phyloP scores from a whole-genome alignment of 768 basidiomycete genomes.

The Neoboletus magnificus region DNA sequence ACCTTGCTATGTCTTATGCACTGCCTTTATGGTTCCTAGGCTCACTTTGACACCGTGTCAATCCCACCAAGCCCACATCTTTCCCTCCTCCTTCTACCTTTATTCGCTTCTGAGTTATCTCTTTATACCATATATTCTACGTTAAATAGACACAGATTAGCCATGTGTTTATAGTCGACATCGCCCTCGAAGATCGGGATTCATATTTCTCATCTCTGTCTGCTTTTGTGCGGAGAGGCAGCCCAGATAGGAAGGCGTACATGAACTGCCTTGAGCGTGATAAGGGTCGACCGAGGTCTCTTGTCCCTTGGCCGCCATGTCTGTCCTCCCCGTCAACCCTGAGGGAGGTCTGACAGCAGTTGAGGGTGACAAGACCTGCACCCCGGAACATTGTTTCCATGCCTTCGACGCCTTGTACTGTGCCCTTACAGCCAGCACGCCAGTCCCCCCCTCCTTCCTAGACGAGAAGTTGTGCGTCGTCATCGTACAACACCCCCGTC shows the following conservation, averaged over 20 bases:
- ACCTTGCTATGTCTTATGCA: conserved; percentile 31
- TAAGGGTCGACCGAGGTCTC: conserved; percentile 3
- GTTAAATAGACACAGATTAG: conserved; percentile 36
- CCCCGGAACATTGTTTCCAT: conserved; percentile 72
- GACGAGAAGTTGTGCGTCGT: conserved; percentile 74
- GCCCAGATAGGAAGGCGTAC: conserved; percentile 30
- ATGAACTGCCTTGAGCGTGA: neutral
- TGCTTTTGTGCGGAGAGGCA: conserved; percentile 1
- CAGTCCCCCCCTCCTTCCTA: conserved; percentile 59
- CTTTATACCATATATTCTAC: conserved; percentile 40
- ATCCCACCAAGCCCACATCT: conserved; percentile 9
- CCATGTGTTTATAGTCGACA: conserved; percentile 35
- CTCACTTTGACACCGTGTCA: conserved; percentile 23
- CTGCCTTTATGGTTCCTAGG: conserved; percentile 20
- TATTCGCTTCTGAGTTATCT: conserved; percentile 38
- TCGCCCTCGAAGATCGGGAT: conserved; percentile 7
- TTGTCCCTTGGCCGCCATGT: conserved; percentile 42
- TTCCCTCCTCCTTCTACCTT: conserved; percentile 21
- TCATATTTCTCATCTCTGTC: conserved; percentile 1
- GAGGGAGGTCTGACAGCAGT: conserved; percentile 39
- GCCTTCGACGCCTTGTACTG: conserved; percentile 83
- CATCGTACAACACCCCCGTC: conserved; percentile 21
- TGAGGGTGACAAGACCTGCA: conserved; percentile 50
- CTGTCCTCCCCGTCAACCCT: conserved; percentile 53
- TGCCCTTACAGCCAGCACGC: conserved; percentile 52